Base-by-base conservation (phyloP, 73 alveolate genomes). In the Urostyla sp. region DNA sequence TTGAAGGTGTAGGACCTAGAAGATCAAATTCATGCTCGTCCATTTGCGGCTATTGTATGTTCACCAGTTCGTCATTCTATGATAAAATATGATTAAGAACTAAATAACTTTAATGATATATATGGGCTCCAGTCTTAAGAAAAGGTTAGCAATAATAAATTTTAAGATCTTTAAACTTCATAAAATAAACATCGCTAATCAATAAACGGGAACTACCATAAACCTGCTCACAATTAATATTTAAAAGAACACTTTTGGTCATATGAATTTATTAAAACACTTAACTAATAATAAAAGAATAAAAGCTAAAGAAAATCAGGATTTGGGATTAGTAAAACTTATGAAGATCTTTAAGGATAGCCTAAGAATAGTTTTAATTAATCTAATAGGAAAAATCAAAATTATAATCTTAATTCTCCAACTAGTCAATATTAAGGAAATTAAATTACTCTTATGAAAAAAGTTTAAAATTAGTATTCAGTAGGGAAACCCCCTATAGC, bases 331-430 rank as follows among this genome's bases (percentile, higher is more conserved):
- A 63, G 79, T 38, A 35, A 32, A 63, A 38, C 60, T 40, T 63
- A 43, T 23, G 79, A 63, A 32, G 79, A 63, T 63, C 24, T 63
- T n/a, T n/a, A n/a, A n/a, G n/a, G n/a, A n/a, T n/a, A n/a, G n/a
- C n/a, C n/a, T n/a, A n/a, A n/a, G n/a, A n/a, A n/a, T n/a, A n/a
- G n/a, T n/a, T n/a, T n/a, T n/a, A n/a, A n/a, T n/a, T n/a, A n/a
- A n/a, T n/a, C n/a, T n/a, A n/a, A n/a, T n/a, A n/a, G n/a, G n/a
- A n/a, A n/a, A n/a, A n/a, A n/a, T n/a, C n/a, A n/a, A n/a, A n/a
- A n/a, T n/a, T n/a, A n/a, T n/a, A n/a, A n/a, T n/a, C n/a, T n/a
- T n/a, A n/a, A n/a, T n/a, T n/a, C n/a, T n/a, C n/a, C n/a, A n/a
- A n/a, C n/a, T n/a, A n/a, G n/a, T n/a, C n/a, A n/a, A n/a, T n/a